Conservation (phyloP, 306 rosid genomes). For the Corylus americana region DNA sequence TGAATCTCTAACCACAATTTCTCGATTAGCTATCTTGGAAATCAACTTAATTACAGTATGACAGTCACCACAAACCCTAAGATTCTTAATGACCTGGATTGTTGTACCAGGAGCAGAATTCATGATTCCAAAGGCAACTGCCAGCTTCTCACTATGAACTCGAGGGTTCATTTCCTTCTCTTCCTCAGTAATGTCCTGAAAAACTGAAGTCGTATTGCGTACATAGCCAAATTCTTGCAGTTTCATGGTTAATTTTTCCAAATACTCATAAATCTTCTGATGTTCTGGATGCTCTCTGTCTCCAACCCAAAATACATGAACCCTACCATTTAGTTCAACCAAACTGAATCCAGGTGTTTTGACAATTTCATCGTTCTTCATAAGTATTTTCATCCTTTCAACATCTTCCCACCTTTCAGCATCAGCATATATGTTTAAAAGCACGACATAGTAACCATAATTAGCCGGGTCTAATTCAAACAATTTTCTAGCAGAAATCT, state of each 20-base stretch:
- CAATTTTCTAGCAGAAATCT: conserved; percentile 60
- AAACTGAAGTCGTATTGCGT: conserved; percentile 62
- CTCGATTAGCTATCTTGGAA: conserved; percentile 52
- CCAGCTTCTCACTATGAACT: conserved; percentile 88
- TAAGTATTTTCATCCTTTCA: conserved; percentile 61
- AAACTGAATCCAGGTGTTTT: conserved; percentile 80
- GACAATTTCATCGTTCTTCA: conserved; percentile 63
- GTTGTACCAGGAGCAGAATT: conserved; percentile 62
- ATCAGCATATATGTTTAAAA: conserved; percentile 76
- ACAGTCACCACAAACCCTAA: conserved; percentile 74
- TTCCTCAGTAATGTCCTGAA: conserved; percentile 77
- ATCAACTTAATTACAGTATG: conserved; percentile 62
- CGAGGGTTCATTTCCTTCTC: conserved; percentile 67
- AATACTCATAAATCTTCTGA: conserved; percentile 54
- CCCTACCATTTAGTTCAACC: conserved; percentile 70
- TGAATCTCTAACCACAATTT: conserved; percentile 71
- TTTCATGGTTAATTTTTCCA: conserved; percentile 52
- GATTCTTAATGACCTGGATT: conserved; percentile 68
- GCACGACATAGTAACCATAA: conserved; percentile 74
- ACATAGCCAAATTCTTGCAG: conserved; percentile 66
- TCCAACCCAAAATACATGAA: conserved; percentile 72
- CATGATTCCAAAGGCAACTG: conserved; percentile 72
- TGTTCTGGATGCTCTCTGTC: conserved; percentile 78
- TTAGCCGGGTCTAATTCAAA: conserved; percentile 73
- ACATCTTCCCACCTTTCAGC: conserved; percentile 77